Conservation (phyloP, 2,329 filamentous ascomycete genomes). For the Chaetomium globosum region DNA sequence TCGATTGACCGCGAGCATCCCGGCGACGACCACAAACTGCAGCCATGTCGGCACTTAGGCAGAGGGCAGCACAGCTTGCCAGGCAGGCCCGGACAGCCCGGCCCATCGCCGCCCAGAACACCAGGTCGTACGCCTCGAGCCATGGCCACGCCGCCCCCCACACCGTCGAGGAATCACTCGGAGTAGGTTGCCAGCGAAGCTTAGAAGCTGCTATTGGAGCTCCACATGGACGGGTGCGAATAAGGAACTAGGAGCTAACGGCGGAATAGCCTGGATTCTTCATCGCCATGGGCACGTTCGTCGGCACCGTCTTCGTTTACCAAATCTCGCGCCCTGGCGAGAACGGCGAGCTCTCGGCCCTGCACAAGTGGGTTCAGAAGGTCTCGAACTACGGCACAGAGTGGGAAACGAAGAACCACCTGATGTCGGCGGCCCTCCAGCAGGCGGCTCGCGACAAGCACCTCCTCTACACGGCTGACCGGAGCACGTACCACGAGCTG, state of each 20-base stretch:
- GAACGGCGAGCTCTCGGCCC: conserved; percentile 54
- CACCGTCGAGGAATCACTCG: conserved; percentile 56
- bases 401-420: conserved; percentile 56
- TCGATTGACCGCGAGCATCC: conserved; percentile 22
- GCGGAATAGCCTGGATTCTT: conserved; percentile 53
- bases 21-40: conserved; percentile 27
- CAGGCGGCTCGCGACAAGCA: conserved; percentile 62
- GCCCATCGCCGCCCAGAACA: conserved; percentile 41
- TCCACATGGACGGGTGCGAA: not conserved
- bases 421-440: conserved; percentile 56
- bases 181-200: conserved; percentile 50
- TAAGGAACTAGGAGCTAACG: conserved; percentile 18
- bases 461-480: conserved; percentile 53
- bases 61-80: conserved; percentile 44
- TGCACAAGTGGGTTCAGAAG: conserved; percentile 52
- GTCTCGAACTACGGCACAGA: conserved; percentile 52
- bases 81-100: conserved; percentile 44
- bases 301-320: conserved; percentile 52
- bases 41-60: conserved; percentile 46
- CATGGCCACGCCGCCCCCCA: conserved; percentile 49
- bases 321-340: conserved; percentile 51
- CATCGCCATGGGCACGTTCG: conserved; percentile 50
- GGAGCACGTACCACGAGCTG: conserved; percentile 54
- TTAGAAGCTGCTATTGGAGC: not conserved
- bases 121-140: conserved; percentile 58